Evolutionary conservation across 306 rosid species (phyloP), one percentile per base, ranked within the genome.

Genomic region (Vigna mungo): DNA sequence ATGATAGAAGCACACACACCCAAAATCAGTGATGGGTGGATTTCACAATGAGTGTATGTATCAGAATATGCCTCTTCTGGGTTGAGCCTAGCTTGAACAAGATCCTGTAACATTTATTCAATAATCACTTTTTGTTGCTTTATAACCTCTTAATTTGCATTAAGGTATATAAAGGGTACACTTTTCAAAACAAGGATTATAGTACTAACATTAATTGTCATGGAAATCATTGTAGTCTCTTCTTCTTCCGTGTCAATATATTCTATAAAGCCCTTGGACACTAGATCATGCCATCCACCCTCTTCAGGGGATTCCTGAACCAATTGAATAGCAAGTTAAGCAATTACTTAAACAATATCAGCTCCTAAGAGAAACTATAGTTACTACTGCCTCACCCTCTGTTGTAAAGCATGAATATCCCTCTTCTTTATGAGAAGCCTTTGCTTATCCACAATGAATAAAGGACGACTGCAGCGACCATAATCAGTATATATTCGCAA

Each of bases 381-480:
- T 73, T 80, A 64, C 44, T 72, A 71, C 64, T 79, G 60, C 80
- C 90, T 87, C 83, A 95, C 99, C 88, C 99, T 90, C 88, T 89
- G 99, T 84, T 95, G 99, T 76, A 95, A 84, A 54, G 91, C 82
- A 85, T 85, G 91, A 48, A 95, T 92, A 81, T 95, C 99, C 76
- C 81, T 88, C 86, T 95, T 95, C 87, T 87, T 95, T 82, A 95
- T 95, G 69, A 95, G 97, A 86, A 95, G 97, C 87, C 95, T 92
- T 81, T 95, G 99, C 78, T 89, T 95, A 80, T 95, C 99, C 78
- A 95, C 99, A 30, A 95, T 95, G 86, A 95, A 95, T 62, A 95
- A 85, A 62, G 99, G 99, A 75, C 99, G 99, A 89, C 97, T 95
- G 81, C 99, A 95, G 39, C 99, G 97, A 25, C 99, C 99, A 81